Percentiles rank a stretch among this genome's conserved stretches.
Evolutionary conservation across 1,284 basidiomycete species (phyloP).

Genomic region (Trametes polyzona): DNA sequence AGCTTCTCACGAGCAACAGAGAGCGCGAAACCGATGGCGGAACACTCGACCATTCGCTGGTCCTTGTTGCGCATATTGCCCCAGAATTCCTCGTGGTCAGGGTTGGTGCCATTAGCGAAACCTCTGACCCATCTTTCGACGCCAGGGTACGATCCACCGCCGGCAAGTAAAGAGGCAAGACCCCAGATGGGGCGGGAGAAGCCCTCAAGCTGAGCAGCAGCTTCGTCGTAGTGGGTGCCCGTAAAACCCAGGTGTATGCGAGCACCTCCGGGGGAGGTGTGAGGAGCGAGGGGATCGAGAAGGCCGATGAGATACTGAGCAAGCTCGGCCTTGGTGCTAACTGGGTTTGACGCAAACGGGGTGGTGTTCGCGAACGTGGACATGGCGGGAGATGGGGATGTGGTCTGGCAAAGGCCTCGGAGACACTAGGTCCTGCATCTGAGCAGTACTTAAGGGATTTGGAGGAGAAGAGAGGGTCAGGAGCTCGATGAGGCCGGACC

Average conservation of each 20-base stretch:
- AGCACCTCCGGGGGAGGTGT: slow-evolving; percentile 76
- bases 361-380: slow-evolving; percentile 36
- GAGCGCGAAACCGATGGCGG: slow-evolving; percentile 74
- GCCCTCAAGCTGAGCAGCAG: slow-evolving; percentile 75
- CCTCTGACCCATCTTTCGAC: slow-evolving; percentile 67
- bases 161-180: slow-evolving; percentile 66
- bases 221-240: slow-evolving; percentile 77
- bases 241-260: slow-evolving; percentile 73
- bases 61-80: slow-evolving; percentile 75
- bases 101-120: slow-evolving; percentile 69
- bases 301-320: slow-evolving; percentile 56
- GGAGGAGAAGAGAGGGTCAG: slow-evolving; percentile 19
- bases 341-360: slow-evolving; percentile 59
- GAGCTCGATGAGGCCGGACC: slow-evolving; percentile 25
- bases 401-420: not conserved
- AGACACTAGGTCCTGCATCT: not conserved
- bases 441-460: slow-evolving; percentile 9
- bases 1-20: slow-evolving; percentile 67
- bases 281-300: slow-evolving; percentile 67
- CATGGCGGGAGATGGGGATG: slow-evolving; percentile 23
- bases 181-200: slow-evolving; percentile 82
- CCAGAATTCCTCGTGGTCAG: slow-evolving; percentile 72
- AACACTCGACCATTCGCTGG: slow-evolving; percentile 84
- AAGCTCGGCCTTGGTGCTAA: slow-evolving; percentile 63
- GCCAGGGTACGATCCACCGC: slow-evolving; percentile 61